Evolutionary conservation across 2,329 filamentous ascomycete genomes (phyloP).

Genomic region (Neodidymelliopsis sp.): DNA sequence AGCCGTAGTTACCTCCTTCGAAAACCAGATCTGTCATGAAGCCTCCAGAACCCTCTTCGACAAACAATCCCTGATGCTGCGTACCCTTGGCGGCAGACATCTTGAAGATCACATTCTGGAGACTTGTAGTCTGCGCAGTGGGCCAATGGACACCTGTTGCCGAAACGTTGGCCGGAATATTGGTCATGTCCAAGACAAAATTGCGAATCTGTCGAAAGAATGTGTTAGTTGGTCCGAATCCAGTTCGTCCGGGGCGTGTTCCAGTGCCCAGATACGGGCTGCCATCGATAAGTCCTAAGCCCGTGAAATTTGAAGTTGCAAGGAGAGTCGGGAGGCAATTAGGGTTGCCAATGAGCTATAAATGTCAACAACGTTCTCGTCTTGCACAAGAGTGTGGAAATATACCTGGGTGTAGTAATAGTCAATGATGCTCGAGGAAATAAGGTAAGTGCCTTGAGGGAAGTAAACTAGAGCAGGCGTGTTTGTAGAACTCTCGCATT

Average conservation of each 20-base stretch:
- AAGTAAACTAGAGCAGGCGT: conserved; percentile 66
- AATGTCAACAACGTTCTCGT: conserved; percentile 5
- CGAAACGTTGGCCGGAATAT: conserved; percentile 55
- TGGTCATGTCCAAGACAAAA: conserved; percentile 67
- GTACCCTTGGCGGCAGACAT: conserved; percentile 55
- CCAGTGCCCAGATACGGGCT: conserved; percentile 57
- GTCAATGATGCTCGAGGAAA: conserved; percentile 65
- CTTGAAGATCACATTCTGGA: conserved; percentile 56
- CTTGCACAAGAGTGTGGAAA: neutral
- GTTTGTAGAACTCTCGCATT: conserved; percentile 56
- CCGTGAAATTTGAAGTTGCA: conserved; percentile 61
- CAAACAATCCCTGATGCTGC: conserved; percentile 55
- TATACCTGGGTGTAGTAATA: conserved; percentile 67
- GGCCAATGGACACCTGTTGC: conserved; percentile 58
- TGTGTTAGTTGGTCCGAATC: conserved; percentile 63
- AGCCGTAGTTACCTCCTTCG: conserved; percentile 52
- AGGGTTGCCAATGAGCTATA: conserved; percentile 64
- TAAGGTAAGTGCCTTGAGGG: conserved; percentile 65
- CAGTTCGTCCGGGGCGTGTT: conserved; percentile 40
- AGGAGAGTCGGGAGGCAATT: conserved; percentile 64
- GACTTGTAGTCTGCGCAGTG: conserved; percentile 54
- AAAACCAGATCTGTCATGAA: conserved; percentile 57
- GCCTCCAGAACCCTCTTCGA: conserved; percentile 55
- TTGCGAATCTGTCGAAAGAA: conserved; percentile 73
- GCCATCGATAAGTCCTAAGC: conserved; percentile 65